Evolutionary conservation across 2,329 filamentous ascomycete species (phyloP), one percentile per base, ranked within the genome.

Genomic region (Sphaerostilbella broomeana): DNA sequence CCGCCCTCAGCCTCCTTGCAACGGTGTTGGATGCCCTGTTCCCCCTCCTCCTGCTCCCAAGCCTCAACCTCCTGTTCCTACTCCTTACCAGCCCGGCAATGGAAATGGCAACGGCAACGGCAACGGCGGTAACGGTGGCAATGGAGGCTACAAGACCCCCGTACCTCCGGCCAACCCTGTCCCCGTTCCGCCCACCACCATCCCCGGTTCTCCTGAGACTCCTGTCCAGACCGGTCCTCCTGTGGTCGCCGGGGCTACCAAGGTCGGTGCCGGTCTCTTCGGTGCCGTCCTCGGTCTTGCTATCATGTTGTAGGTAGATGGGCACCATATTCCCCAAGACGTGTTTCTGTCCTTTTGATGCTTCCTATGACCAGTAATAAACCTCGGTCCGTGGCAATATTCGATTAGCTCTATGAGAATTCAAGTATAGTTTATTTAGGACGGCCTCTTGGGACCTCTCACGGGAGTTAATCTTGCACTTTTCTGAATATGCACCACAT

Each of bases 221-320:
- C 29, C 21, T 27, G 18, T 12, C 13, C 37, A 28, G 22, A 39
- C 37, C 5, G 20, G 25, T 10, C 40, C 31, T n/a, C 28, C 47
- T n/a, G 45, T 55, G 18, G 43, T 55, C 37, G 49, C 50, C n/a
- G 51, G 49, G 19, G 44, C 54, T 13, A 46, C 40, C 35, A 45
- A 56, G 52, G 48, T 54, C 39, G 45, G 50, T 25, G 45, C 51
- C 18, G 45, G 41, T 24, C 41, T 46, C 13, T 38, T 52, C 35
- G 34, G 29, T 16, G 37, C 25, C 17, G 29, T 57, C 13, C 50
- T 53, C 22, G 53, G 48, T 43, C 27, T 52, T 30, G 44, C 47
- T 36, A 50, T 57, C 40, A 26, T 53, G 32, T 43, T 57, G 45
- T 57, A 55, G 51, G 22, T 34, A 17, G 19, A n/a, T n/a, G n/a